Base-by-base conservation (phyloP, 78 protist genomes). In the Speleostelium caveatum region DNA sequence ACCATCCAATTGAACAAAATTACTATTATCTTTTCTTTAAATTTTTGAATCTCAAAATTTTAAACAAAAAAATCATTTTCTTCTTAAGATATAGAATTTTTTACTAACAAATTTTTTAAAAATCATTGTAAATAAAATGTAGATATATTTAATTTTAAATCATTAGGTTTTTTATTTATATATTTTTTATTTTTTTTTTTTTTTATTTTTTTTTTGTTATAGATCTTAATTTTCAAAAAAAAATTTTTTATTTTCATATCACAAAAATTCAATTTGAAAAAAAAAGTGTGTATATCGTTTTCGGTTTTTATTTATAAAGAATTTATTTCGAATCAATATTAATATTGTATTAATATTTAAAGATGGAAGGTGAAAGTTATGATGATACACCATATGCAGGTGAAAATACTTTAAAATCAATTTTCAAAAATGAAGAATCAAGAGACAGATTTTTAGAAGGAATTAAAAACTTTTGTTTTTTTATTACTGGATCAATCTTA, bases 391-490 rank as follows among this genome's bases (percentile, higher is more conserved):
- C 10, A 6, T 45, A 14, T 45, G 53, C 6, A 45, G 53, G 53
- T 45, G 53, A 45, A 14, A 10, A 45, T 14, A 45, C 53, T 14
- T n/a, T 68, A 19, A 68, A 68, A 68, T 21, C 60, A 35, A 16
- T 36, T 21, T 22, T 68, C 5, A 41, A 26, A 68, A 51, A 68
- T 68, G 60, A 53, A 68, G 75, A 68, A 68, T 41, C 75, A 41
- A 68, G 75, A 68, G 41, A 41, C 2, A 16, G 1, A 16, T 10
- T 68, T 41, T 68, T 68, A 41, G 75, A 68, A 26, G 26, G 28
- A 35, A 14, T 68, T 22, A 68, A 68, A 28, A 68, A 68, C 38
- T 6, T 68, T 68, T 41, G 60, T 41, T 6, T 68, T 26, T 68
- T 68, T 28, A 41, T 68, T 41, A 58, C 75, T 41, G 32, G 60